Conservation (phyloP, 306 rosid species). For the Dicorynia guianensis region DNA sequence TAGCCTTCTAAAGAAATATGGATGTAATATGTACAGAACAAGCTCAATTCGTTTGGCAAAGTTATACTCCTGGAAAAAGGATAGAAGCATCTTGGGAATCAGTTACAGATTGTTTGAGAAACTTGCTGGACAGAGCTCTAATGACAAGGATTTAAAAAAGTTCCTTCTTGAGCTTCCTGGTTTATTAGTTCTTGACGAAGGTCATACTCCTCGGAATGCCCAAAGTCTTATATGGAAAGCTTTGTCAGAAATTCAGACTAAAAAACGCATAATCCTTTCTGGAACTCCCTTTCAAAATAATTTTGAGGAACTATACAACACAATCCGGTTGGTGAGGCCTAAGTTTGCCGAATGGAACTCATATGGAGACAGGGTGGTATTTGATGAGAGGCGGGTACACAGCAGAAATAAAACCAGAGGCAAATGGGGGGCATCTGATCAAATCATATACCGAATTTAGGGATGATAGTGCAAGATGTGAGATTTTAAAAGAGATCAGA, state of each 20-base stretch:
- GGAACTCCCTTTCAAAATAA: slow-evolving; percentile 87
- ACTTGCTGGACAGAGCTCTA: slow-evolving; percentile 37
- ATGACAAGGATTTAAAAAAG: slow-evolving; percentile 22
- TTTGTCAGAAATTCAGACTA: slow-evolving; percentile 54
- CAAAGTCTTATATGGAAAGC: slow-evolving; percentile 51
- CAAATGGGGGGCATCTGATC: slow-evolving; percentile 44
- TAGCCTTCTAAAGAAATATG: slow-evolving; percentile 10
- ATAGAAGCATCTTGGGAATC: slow-evolving; percentile 64
- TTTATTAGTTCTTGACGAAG: slow-evolving; percentile 72
- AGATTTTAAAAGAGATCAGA: slow-evolving; percentile 42
- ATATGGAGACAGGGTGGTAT: not conserved
- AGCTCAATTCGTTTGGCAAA: slow-evolving; percentile 45
- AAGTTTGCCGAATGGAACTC: slow-evolving; percentile 24
- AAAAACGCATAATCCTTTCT: slow-evolving; percentile 67
- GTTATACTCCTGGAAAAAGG: slow-evolving; percentile 58
- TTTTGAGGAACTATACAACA: slow-evolving; percentile 62
- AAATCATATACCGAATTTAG: slow-evolving; percentile 37
- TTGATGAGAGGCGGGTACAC: slow-evolving; percentile 9
- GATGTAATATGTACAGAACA: not conserved
- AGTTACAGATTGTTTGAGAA: slow-evolving; percentile 59
- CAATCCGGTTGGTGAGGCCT: slow-evolving; percentile 61
- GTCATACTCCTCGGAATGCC: slow-evolving; percentile 69
- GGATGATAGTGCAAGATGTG: slow-evolving; percentile 16
- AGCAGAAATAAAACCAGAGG: slow-evolving; percentile 27
- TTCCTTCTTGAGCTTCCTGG: slow-evolving; percentile 59